Base-by-base conservation (phyloP, 257 asterid species). In the Nicotiana undulata region DNA sequence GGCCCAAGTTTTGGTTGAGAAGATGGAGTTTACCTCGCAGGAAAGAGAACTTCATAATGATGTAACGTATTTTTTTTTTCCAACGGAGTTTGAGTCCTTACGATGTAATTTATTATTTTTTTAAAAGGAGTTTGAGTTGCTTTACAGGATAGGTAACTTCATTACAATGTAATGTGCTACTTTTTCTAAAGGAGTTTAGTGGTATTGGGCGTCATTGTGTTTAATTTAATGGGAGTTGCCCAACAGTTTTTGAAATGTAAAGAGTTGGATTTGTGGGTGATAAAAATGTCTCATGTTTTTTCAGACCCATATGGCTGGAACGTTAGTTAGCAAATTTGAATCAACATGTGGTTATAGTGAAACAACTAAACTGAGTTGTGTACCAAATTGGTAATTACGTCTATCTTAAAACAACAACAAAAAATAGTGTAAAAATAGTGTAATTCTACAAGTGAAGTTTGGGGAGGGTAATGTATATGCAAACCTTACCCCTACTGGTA, bases 361-460 rank as follows among this genome's bases (percentile, higher is more conserved):
- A 64, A 64, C 46, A 64, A 28, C 7, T 29, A 6, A 28, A 29
- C 22, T 28, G 72, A 34, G 16, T 26, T 26, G 37, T 26, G 29
- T 12, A 63, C 68, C 29, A 22, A 11, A 12, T 26, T 26, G 8
- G 5, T 29, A 6, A 6, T 28, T 28, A 40, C 2, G 20, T 16
- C 12, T 28, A 40, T 68, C 20, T 12, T 12, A n/a, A 37, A 3
- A 40, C 17, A 68, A 18, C 34, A 7, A 40, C 3, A 9, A 8
- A 0, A 7, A 7, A n/a, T n/a, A n/a, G n/a, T n/a, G n/a, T 2
- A 40, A 40, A 40, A 0, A 0, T 0, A 40, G 2, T 9, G 12
- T 2, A 40, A 40, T 40, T 0, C 0, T 11, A 40, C 49, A 40
- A 40, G 49, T 40, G 3, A 0, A 0, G 1, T 7, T 2, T 37